Evolutionary conservation across 495 filamentous ascomycete genomes (phyloP), one percentile per base, ranked within the genome.

Genomic region (Talaromyces nanjingensis): DNA sequence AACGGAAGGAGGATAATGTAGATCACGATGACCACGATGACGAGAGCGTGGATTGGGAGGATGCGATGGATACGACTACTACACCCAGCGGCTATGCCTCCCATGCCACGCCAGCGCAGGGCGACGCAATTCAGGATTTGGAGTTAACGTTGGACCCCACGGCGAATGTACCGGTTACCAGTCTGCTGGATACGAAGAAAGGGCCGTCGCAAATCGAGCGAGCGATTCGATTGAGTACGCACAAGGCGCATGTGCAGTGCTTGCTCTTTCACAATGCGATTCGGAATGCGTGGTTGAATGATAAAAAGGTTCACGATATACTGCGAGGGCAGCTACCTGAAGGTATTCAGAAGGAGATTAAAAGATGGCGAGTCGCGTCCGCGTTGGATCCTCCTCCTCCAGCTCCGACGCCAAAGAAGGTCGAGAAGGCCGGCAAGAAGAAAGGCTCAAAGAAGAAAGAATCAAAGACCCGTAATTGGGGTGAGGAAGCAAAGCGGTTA

Each of bases 211-310:
- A 94, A 73, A 85, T 88, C 8, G 89, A 97, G 69, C 84, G 91
- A 64, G 82, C 83, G 64, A 91, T 93, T 47, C 81, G 94, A 37
- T 79, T 87, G 7, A 76, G 85, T 42, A 91, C 91, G 7, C 94
- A 98, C 71, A 89, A 89, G 67, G 81, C 94, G 69, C 94, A 98
- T 75, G 93, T 98, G 4, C 90, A 93, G 70, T 84, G 87, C 64
- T 75, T 98, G 54, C 83, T 98, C 53, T 94, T 87, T 74, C 93
- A 97, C 68, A 97, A 97, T 72, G 82, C 88, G 0, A 70, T 96
- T 20, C 87, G 94, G 25, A 98, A 97, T 73, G 70, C 84, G 7
- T 98, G 94, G 93, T 71, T 87, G 25, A 92, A 90, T 65, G 92
- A 98, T 69, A 68, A 82, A 24, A 84, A 91, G 60, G 77, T 92